phyloP scores from a whole-genome alignment of 352 stramenopile genomes.

The Globisporangium uncinulatum region DNA sequence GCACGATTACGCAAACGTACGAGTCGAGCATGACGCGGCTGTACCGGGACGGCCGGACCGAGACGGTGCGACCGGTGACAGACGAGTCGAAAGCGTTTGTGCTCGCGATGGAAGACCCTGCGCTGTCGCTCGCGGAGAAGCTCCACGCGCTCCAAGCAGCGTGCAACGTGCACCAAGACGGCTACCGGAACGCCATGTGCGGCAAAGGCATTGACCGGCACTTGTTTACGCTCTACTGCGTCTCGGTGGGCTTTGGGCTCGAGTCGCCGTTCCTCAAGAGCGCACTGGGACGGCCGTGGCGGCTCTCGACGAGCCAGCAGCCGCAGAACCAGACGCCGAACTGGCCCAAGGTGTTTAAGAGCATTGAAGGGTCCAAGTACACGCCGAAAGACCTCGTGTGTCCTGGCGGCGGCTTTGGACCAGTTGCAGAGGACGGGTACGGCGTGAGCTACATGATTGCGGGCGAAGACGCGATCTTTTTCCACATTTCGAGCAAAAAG shows the following conservation, averaged over 20 bases:
- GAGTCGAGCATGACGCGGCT: conserved; percentile 95
- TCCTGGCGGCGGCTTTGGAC: conserved; percentile 85
- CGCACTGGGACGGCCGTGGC: conserved; percentile 79
- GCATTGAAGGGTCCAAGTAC: conserved; percentile 45
- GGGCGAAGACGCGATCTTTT: conserved; percentile 84
- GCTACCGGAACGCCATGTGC: conserved; percentile 87
- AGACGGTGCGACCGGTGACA: conserved; percentile 89
- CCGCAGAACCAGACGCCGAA: conserved; percentile 86
- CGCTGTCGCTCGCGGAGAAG: conserved; percentile 59
- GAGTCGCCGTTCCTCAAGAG: conserved; percentile 88
- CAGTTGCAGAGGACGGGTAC: conserved; percentile 87
- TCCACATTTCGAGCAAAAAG: conserved; percentile 90
- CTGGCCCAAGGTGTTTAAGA: conserved; percentile 69
- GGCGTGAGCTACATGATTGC: conserved; percentile 91
- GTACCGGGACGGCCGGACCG: conserved; percentile 95
- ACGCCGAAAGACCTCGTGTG: conserved; percentile 55
- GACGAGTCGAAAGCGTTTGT: conserved; percentile 90
- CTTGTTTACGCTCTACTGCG: conserved; percentile 93
- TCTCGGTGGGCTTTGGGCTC: conserved; percentile 80
- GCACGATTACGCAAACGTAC: conserved; percentile 94
- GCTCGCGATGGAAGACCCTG: conserved; percentile 75
- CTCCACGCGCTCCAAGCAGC: conserved; percentile 85
- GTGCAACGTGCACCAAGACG: conserved; percentile 88
- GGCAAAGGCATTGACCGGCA: conserved; percentile 93
- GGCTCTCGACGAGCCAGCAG: conserved; percentile 87